Base-by-base conservation (phyloP, 129 eudicot genomes). In the Gnaphalium uliginosum region DNA sequence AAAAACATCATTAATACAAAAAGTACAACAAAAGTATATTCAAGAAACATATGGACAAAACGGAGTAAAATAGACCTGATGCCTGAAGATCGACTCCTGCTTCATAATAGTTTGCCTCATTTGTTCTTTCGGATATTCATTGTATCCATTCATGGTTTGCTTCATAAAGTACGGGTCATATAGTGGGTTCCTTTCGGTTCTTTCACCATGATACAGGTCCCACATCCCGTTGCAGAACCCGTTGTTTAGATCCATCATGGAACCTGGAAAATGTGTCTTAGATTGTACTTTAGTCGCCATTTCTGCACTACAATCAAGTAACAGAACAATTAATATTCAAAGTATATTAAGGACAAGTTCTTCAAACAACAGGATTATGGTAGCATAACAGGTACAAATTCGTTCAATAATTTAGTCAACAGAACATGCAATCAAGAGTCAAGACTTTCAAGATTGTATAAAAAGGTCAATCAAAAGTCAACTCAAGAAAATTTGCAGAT, bases 201-300 rank as follows among this genome's bases (percentile, higher is more conserved):
- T 79, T 37, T 76, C 85, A 69, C 83, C 85, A 46, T 80, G 77
- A 83, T 82, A 82, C 6, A 69, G 66, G 29, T 85, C 80, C 87
- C 87, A 83, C 83, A 76, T 61, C 29, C 82, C 86, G 71, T 78
- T 91, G 70, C 76, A 73, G 8, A 73, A 46, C 69, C 73, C 81
- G 21, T 68, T 78, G 72, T 87, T 74, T 25, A 79, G 72, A 85
- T 87, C 87, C 78, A 71, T 81, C 83, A 53, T 62, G 32, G 86
- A 74, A 67, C 86, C 86, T 58, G 81, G 73, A 48, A 85, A 70
- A 63, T 71, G 79, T 29, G 87, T 54, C 83, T 85, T 85, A 43
- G 87, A 77, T 78, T 87, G 92, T 29, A 91, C 71, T 79, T 91
- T 69, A 26, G 92, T 85, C 57, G 87, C 96, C 97, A 91, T 91